Evolutionary conservation across 2,329 filamentous ascomycete genomes (phyloP), one percentile per base, ranked within the genome.

Genomic region (Hymenoscyphus repandus): DNA sequence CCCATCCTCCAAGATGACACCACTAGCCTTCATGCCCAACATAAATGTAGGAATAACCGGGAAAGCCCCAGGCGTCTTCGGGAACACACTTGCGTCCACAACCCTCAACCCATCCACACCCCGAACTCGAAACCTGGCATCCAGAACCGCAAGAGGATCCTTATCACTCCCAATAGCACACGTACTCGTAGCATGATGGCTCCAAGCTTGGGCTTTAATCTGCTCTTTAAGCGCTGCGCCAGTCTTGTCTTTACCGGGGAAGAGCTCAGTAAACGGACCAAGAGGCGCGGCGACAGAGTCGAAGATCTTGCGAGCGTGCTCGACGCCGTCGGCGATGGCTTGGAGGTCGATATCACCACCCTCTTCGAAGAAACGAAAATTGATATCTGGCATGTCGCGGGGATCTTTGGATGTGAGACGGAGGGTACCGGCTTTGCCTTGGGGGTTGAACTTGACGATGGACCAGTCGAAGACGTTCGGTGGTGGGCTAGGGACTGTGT

Each of bases 401-500:
- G 85, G 84, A 61, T 88, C 77, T 0, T 76, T 68, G 0, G 79
- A 83, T 15, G 70, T 72, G 7, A 90, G 75, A 3, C 66, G 75
- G 3, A 90, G 83, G 1, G 74, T 76, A 6, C 86, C 86, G 3
- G 74, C 75, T 0, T 61, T 69, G 53, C 87, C 86, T 49, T 79
- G 76, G 0, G 83, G 74, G 59, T 85, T 81, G 0, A 78, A 75
- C 66, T 85, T 84, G 1, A 57, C 57, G 47, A 56, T 55, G 27
- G 22, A 45, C 44, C 52, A 53, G 17, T 50, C 54, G 30, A 50
- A 44, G 13, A 37, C 41, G 30, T 45, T 44, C 2, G 54, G 45
- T 20, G 87, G 70, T 6, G 76, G 73, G 31, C 30, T 22, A 11
- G 51, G 32, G 11, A 48, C 64, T 11, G 63, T 68, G 17, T 64